Evolutionary conservation across 352 stramenopile species (phyloP), one percentile per base, ranked within the genome.

Genomic region (Phytophthora colocasiae): DNA sequence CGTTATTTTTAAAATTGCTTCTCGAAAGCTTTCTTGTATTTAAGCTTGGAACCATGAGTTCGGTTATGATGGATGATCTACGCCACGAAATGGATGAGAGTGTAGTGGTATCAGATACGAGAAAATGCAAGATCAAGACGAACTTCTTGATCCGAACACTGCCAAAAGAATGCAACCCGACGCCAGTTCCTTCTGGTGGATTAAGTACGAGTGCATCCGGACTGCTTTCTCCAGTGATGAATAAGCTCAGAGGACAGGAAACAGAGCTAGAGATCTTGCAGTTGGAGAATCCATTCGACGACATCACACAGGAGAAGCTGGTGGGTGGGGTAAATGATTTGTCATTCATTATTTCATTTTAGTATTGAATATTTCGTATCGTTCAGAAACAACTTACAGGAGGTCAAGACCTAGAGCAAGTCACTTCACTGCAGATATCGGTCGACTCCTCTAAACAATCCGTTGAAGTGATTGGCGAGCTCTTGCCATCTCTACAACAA

Each of bases 361-460:
- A 22, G 22, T 11, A 14, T 26, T 50, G 4, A 9, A 1, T 48
- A 22, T 31, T n/a, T 12, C 12, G 44, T 36, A 36, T 36, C 31
- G 3, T 66, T 54, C 8, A 93, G 85, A 81, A 78, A 78, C 71
- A 82, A 72, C 53, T 92, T 0, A 85, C 78, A 15, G 83, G 82
- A 4, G 83, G 79, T 44, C 60, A 85, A 27, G 82, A 96, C 26
- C 67, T 97, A 3, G 64, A 69, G 3, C 60, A 61, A 22, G 81
- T 95, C 15, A 83, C 70, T 39, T 78, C 60, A 22, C 57, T 96
- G 15, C 66, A 89, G 58, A 69, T 97, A 22, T 77, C 79, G 2
- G 73, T 97, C 2, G 85, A 97, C 63, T 87, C 85, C 14, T 66
- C 63, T 27, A 90, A 90, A 50, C 88, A 97, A 43, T 94, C 87